Evolutionary conservation across 2,329 filamentous ascomycete genomes (phyloP).

Genomic region (Venturiaceae sp.): DNA sequence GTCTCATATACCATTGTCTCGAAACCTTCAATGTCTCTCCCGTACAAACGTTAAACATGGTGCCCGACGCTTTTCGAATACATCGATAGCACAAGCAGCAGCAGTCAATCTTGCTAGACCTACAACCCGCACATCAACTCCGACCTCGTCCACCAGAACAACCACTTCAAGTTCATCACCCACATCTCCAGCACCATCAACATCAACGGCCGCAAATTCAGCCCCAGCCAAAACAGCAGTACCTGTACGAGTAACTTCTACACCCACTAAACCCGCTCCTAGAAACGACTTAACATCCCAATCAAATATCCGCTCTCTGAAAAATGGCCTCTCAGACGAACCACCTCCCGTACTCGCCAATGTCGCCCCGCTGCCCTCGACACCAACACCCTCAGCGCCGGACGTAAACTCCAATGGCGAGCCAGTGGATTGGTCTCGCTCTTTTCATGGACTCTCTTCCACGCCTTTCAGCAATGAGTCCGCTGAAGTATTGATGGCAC

Average conservation of each 20-base stretch:
- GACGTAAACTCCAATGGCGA: slow-evolving; percentile 35
- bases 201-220: not conserved
- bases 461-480: slow-evolving; percentile 63
- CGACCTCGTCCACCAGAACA: not conserved
- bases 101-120: slow-evolving; percentile 2
- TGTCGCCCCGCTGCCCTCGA: not conserved
- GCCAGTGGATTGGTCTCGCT: slow-evolving; percentile 71
- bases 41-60: not conserved
- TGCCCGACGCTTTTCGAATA: not conserved
- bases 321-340: slow-evolving; percentile 11
- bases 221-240: not conserved
- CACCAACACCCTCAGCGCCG: slow-evolving; percentile 38
- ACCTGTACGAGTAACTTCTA: not conserved
- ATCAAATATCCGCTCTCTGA: slow-evolving; percentile 1
- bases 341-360: slow-evolving; percentile 20
- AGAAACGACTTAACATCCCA: not conserved
- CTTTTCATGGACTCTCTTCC: slow-evolving; percentile 69
- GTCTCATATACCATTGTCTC: not conserved
- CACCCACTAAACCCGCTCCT: not conserved
- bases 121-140: not conserved
- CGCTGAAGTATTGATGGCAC: slow-evolving; percentile 56
- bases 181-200: not conserved
- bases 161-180: not conserved
- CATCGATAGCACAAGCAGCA: not conserved
- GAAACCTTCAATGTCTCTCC: not conserved